Conservation (phyloP, 129 eudicot species). For the Arctium minus region DNA sequence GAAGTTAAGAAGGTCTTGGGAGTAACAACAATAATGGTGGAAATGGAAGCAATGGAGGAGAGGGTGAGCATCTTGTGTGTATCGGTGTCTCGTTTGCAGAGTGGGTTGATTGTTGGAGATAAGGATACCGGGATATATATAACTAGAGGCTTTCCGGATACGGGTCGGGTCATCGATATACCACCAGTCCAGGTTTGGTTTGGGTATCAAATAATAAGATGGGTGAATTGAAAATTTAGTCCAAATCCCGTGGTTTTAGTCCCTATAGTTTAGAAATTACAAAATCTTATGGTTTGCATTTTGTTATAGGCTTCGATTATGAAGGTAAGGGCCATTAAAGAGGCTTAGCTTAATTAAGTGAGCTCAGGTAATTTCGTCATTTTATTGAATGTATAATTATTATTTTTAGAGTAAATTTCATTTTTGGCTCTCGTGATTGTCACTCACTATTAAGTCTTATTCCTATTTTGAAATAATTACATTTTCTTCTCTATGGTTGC, state of each 20-base stretch:
- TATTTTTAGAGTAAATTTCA: no score
- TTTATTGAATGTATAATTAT: no score
- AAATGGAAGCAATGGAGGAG: conserved; percentile 26
- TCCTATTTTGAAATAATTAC: no score
- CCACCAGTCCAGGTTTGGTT: neutral
- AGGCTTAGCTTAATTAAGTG: no score
- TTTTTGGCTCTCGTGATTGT: no score
- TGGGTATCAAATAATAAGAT: neutral
- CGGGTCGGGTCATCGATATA: neutral
- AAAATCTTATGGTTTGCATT: neutral
- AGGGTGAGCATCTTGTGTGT: conserved; percentile 31
- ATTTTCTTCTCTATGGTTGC: no score
- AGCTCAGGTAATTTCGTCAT: no score
- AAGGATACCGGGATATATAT: conserved; percentile 16
- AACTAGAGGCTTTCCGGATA: neutral
- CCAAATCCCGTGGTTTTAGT: neutral
- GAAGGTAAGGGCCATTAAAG: no score
- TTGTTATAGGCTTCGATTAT: neutral
- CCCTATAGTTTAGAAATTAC: neutral
- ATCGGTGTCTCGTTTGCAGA: neutral
- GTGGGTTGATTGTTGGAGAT: conserved; percentile 3
- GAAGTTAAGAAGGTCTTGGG: conserved; percentile 23
- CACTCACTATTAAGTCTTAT: no score
- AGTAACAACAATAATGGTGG: conserved; percentile 28
- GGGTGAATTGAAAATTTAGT: no score